These are phyloP conservation scores for Heterobasidion annosum DNA, from an alignment of 1,284 basidiomycete species.

Conservation along the genomic window DNA sequence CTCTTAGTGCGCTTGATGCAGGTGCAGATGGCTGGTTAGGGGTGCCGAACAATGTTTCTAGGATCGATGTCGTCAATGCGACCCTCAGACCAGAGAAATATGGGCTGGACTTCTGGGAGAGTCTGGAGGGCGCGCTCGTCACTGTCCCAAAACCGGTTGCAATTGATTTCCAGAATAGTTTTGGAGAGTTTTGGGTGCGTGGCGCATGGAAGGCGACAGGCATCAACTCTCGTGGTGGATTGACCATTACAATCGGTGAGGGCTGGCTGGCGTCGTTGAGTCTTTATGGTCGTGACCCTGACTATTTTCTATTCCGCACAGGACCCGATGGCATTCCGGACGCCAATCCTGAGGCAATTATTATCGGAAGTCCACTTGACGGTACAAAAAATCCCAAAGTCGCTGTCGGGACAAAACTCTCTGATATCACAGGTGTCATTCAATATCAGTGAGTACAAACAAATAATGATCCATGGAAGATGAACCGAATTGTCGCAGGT, in stretches of 20 bases:
- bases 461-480: too few species aligned
- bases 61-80: constrained; percentile 34
- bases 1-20: constrained; percentile 38
- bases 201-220: constrained; percentile 51
- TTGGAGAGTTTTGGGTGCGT: constrained; percentile 51
- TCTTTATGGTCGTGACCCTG: not conserved
- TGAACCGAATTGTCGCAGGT: constrained; percentile 9
- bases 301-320: constrained; percentile 13
- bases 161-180: constrained; percentile 41
- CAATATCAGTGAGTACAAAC: constrained; percentile 35
- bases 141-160: constrained; percentile 40
- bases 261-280: constrained; percentile 6
- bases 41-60: constrained; percentile 45
- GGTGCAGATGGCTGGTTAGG: constrained; percentile 48
- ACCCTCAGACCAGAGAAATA: constrained; percentile 40
- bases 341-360: constrained; percentile 48
- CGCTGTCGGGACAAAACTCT: constrained; percentile 36
- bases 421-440: constrained; percentile 49
- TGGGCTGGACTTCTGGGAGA: constrained; percentile 61
- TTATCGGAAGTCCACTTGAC: constrained; percentile 48
- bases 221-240: constrained; percentile 47
- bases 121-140: constrained; percentile 53
- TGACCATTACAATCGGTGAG: constrained; percentile 40
- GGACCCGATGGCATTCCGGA: constrained; percentile 40
- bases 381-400: constrained; percentile 41